Conservation (phyloP, 192 early-diverging fungal genomes). For the Cetraspora pellucida region DNA sequence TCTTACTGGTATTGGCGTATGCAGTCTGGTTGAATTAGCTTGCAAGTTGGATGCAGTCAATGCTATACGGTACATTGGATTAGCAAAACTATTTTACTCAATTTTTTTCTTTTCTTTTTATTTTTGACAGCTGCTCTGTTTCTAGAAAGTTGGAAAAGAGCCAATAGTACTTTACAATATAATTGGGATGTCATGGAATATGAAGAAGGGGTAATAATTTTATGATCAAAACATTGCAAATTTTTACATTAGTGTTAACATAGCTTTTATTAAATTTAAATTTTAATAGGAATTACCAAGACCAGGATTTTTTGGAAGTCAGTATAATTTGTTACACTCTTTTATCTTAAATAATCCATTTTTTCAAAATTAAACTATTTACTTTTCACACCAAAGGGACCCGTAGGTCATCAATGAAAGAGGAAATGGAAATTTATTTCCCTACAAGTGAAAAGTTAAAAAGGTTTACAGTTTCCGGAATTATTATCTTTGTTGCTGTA, state of each 20-base stretch:
- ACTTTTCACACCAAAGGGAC: slow-evolving; percentile 9
- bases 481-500: slow-evolving; percentile 51
- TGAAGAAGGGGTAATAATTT: slow-evolving; percentile 34
- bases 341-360: background rate
- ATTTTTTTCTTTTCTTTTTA: background rate
- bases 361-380: background rate
- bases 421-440: slow-evolving; percentile 47
- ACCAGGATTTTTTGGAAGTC: slow-evolving; percentile 59
- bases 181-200: slow-evolving; percentile 60
- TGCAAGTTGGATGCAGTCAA: no score
- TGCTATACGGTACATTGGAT: no score
- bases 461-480: slow-evolving; percentile 40
- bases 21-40: no score
- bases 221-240: background rate
- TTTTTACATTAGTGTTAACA: background rate
- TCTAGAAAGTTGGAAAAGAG: slow-evolving; percentile 67
- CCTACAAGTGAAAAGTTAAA: slow-evolving; percentile 43
- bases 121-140: slow-evolving; percentile 46
- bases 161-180: slow-evolving; percentile 49
- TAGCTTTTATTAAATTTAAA: background rate
- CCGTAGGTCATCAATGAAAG: slow-evolving; percentile 54
- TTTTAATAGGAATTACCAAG: slow-evolving; percentile 47
- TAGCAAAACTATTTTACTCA: background rate
- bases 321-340: background rate
- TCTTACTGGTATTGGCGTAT: no score